Evolutionary conservation across 2,329 filamentous ascomycete genomes (phyloP).

Genomic region (Colletotrichum ledebouriae): DNA sequence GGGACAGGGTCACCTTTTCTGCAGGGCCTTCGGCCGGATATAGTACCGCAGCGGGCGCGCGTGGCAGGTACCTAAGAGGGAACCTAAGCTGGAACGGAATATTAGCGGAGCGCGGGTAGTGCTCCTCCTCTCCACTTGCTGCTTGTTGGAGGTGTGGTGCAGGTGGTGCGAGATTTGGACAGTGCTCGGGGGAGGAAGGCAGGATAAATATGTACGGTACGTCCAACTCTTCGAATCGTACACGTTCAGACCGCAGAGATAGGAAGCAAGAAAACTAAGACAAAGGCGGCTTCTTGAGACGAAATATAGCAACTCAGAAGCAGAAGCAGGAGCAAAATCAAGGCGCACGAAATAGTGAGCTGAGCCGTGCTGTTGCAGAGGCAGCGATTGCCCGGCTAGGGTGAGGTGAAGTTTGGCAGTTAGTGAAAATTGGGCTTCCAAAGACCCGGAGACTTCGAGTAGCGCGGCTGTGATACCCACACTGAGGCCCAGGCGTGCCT

Average conservation of each 20-base stretch:
- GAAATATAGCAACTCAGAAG: conserved; percentile 13
- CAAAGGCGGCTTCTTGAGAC: not conserved
- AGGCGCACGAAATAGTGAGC: conserved; percentile 11
- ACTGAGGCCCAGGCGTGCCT: conserved; percentile 13
- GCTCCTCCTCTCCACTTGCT: no score
- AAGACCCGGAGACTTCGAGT: not conserved
- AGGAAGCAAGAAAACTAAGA: not conserved
- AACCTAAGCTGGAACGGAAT: not conserved
- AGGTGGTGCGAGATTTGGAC: no score
- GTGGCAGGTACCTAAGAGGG: not conserved
- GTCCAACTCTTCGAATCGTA: not conserved
- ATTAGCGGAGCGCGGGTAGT: no score
- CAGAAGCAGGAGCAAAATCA: conserved; percentile 23
- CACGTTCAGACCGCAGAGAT: conserved; percentile 1
- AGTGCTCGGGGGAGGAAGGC: no score
- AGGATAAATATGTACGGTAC: no score
- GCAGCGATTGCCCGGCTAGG: conserved; percentile 24
- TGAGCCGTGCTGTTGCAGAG: not conserved
- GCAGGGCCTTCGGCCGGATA: conserved; percentile 32
- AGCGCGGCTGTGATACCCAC: not conserved
- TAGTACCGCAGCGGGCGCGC: conserved; percentile 2
- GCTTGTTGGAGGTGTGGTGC: no score
- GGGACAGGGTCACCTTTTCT: conserved; percentile 32
- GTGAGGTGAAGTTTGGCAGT: conserved; percentile 15
- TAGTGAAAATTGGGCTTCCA: not conserved